Conservation (phyloP, 352 stramenopile genomes). For the Globisporangium canariense region DNA sequence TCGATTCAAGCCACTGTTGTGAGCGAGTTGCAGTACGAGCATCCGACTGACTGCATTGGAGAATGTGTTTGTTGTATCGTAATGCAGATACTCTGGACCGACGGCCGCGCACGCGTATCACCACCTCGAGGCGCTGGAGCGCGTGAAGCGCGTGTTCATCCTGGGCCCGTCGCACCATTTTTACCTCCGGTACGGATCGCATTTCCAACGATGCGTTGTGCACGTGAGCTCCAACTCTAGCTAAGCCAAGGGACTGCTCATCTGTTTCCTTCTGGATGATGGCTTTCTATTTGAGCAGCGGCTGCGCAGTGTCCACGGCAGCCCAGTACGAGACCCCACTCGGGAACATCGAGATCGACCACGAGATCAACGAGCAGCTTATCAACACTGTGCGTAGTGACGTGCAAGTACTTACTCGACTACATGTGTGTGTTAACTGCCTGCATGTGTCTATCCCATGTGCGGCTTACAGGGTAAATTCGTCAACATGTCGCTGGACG, state of each 20-base stretch:
- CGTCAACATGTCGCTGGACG: conserved; percentile 68
- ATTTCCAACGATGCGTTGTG: neutral
- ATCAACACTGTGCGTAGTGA: conserved; percentile 55
- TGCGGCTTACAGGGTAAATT: conserved; percentile 52
- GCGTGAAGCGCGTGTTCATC: conserved; percentile 87
- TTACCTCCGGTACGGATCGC: conserved; percentile 77
- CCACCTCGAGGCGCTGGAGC: conserved; percentile 70
- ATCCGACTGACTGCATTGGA: neutral
- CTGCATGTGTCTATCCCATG: no score
- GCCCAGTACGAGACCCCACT: conserved; percentile 93
- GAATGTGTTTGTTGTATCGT: no score
- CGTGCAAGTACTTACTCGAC: no score
- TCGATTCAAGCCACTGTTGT: neutral
- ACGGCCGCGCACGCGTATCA: conserved; percentile 94
- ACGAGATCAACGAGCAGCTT: conserved; percentile 87
- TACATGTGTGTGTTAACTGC: no score
- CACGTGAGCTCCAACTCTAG: no score
- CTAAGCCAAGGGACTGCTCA: no score
- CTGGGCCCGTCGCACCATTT: conserved; percentile 96
- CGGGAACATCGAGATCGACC: conserved; percentile 91
- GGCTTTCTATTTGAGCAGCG: conserved; percentile 24
- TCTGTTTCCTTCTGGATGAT: neutral
- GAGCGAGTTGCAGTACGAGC: neutral
- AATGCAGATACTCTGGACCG: conserved; percentile 89
- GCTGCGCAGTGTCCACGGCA: conserved; percentile 82